A percentile compares a stretch with the other conserved stretches of the same genome.
Conservation (phyloP, 345 rosid genomes). For the Linum tenue region DNA sequence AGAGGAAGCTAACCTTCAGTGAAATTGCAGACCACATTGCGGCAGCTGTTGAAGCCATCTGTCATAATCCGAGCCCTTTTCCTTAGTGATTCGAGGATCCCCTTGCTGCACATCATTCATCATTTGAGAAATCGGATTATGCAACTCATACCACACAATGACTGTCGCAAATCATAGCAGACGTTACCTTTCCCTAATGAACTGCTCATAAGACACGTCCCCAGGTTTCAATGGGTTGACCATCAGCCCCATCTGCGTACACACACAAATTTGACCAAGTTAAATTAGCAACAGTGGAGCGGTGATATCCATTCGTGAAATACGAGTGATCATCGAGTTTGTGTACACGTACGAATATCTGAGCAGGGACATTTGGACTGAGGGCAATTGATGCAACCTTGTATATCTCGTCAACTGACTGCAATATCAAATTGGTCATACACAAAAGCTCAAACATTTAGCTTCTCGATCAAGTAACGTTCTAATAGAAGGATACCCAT, state of each 20-base stretch:
- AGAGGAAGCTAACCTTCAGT: constrained; percentile 58
- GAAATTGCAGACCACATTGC: constrained; percentile 89
- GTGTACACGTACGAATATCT: constrained; percentile 71
- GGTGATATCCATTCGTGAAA: background rate
- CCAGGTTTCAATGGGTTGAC: constrained; percentile 91
- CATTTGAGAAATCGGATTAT: background rate
- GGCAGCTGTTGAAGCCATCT: constrained; percentile 98
- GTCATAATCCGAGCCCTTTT: constrained; percentile 93
- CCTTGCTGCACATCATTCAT: constrained; percentile 44
- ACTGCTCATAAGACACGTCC: constrained; percentile 85
- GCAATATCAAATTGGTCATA: constrained; percentile 22
- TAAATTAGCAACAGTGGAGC: background rate
- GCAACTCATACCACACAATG: background rate
- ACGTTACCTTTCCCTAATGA: constrained; percentile 65
- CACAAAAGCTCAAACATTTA: constrained; percentile 2
- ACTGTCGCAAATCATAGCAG: background rate
- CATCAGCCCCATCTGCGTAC: constrained; percentile 89
- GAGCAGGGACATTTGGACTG: constrained; percentile 96
- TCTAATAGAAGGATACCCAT: constrained; percentile 8
- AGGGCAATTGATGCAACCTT: constrained; percentile 85
- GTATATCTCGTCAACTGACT: constrained; percentile 95
- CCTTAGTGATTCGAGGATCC: constrained; percentile 81
- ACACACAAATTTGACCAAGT: background rate
- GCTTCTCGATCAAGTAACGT: background rate
- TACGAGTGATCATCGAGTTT: background rate